Evolutionary conservation across 1,284 basidiomycete species (phyloP).

Genomic region (Cryptococcus amylolentus): DNA sequence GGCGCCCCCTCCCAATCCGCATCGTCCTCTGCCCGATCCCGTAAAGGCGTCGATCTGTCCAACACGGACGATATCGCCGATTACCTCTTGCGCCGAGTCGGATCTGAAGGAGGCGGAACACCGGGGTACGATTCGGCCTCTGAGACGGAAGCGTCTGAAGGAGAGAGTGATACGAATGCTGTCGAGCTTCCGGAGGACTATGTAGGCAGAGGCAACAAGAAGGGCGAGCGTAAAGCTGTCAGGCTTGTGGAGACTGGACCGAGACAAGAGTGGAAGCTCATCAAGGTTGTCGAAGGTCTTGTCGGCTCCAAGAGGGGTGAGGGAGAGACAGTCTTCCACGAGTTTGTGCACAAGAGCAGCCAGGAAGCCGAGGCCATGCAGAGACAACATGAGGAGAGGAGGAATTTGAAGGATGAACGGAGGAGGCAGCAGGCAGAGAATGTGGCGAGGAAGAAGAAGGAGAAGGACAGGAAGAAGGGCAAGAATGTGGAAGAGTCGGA

Average conservation of each 20-base stretch:
- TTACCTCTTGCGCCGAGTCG: slow-evolving; percentile 74
- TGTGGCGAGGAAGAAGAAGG: slow-evolving; percentile 64
- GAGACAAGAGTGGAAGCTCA: slow-evolving; percentile 83
- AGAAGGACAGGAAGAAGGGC: slow-evolving; percentile 26
- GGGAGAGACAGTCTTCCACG: slow-evolving; percentile 84
- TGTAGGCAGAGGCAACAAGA: slow-evolving; percentile 88
- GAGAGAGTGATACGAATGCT: slow-evolving; percentile 65
- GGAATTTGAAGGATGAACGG: slow-evolving; percentile 68
- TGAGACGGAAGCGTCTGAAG: slow-evolving; percentile 61
- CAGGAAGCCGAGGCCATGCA: slow-evolving; percentile 65
- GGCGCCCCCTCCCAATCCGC: slow-evolving; percentile 22
- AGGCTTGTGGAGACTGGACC: slow-evolving; percentile 92
- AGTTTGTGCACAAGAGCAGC: slow-evolving; percentile 81
- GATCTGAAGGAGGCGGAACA: slow-evolving; percentile 59
- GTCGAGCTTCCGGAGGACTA: slow-evolving; percentile 88
- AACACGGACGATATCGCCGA: slow-evolving; percentile 93
- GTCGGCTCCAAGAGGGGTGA: slow-evolving; percentile 65
- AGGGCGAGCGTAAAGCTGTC: slow-evolving; percentile 85
- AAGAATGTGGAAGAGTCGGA: slow-evolving; percentile 41
- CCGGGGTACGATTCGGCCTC: slow-evolving; percentile 74
- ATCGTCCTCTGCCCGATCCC: slow-evolving; percentile 30
- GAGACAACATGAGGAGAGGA: slow-evolving; percentile 69
- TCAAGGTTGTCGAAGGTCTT: slow-evolving; percentile 94
- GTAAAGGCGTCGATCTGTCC: slow-evolving; percentile 66
- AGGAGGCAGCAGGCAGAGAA: slow-evolving; percentile 84